These are phyloP conservation scores for Pyrrhoderma noxium DNA, from an alignment of 1,284 basidiomycete species.

Conservation along the genomic window DNA sequence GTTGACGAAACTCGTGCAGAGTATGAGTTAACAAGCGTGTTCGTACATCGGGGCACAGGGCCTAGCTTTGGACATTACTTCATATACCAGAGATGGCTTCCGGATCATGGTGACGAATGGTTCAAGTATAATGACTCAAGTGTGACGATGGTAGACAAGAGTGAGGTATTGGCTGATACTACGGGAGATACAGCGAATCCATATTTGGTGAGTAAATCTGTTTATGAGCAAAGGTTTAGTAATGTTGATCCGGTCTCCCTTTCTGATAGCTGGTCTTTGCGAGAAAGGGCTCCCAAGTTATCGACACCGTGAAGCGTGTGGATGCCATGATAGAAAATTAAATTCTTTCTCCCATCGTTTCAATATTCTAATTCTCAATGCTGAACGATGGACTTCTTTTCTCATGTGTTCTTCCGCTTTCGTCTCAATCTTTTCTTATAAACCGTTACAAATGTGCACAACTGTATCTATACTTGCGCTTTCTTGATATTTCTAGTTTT, in stretches of 20 bases:
- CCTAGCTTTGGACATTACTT: constrained; percentile 85
- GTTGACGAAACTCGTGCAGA: constrained; percentile 55
- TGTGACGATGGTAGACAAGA: constrained; percentile 66
- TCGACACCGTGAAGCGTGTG: constrained; percentile 71
- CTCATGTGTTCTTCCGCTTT: background rate
- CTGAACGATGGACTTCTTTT: background rate
- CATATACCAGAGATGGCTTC: constrained; percentile 80
- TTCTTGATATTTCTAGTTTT: background rate
- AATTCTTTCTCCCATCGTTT: background rate
- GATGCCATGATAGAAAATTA: constrained; percentile 25
- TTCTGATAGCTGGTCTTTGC: constrained; percentile 80
- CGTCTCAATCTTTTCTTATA: background rate
- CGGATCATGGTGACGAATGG: constrained; percentile 72
- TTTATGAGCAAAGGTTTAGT: no score
- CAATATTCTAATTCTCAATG: background rate
- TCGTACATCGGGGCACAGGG: constrained; percentile 87
- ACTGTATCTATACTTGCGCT: background rate
- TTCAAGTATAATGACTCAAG: constrained; percentile 94
- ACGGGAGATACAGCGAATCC: constrained; percentile 78
- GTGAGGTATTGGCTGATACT: constrained; percentile 72
- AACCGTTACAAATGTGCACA: background rate
- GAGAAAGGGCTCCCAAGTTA: constrained; percentile 62
- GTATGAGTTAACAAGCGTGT: constrained; percentile 92
- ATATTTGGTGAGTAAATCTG: constrained; percentile 54
- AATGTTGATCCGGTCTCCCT: no score